Evolutionary conservation across 441 rosid species (phyloP).

Genomic region (Pelargonium myrrhifolium): DNA sequence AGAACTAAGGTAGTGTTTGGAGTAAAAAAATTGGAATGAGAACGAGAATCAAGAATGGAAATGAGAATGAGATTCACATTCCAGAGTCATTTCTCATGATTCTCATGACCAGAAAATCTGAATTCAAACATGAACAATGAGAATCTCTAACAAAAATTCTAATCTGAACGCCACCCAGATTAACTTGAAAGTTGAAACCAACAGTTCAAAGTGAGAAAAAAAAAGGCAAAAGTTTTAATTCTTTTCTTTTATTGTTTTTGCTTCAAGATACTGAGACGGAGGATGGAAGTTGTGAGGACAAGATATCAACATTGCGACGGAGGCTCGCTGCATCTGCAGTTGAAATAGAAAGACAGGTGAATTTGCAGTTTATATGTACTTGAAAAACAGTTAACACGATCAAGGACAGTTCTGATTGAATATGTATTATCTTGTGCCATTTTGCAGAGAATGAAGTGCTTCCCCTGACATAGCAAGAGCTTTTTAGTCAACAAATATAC

Average conservation of each 20-base stretch:
- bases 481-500: too few relatives aligned
- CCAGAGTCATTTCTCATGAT: too few relatives aligned
- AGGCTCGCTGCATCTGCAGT: conserved; percentile 71
- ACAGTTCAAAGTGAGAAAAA: not conserved
- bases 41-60: too few relatives aligned
- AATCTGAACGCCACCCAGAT: too few relatives aligned
- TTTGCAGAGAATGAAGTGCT: conserved; percentile 91
- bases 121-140: not conserved
- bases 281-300: conserved; percentile 47
- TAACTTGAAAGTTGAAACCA: too few relatives aligned
- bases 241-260: conserved; percentile 7
- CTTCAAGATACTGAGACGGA: conserved; percentile 58
- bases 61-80: too few relatives aligned
- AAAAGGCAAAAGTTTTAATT: not conserved
- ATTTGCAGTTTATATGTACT: conserved; percentile 8
- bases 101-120: not conserved
- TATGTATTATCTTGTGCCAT: conserved; percentile 19
- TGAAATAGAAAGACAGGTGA: conserved; percentile 93
- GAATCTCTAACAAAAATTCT: too few relatives aligned
- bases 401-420: conserved; percentile 4
- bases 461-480: conserved; percentile 42
- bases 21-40: too few relatives aligned
- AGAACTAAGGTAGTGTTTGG: too few relatives aligned
- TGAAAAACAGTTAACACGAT: conserved; percentile 16
- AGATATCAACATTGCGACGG: conserved; percentile 51